These are phyloP conservation scores for Cryptosporidium meleagridis DNA, from an alignment of 169 alveolate genomes.

Conservation along the genomic window DNA sequence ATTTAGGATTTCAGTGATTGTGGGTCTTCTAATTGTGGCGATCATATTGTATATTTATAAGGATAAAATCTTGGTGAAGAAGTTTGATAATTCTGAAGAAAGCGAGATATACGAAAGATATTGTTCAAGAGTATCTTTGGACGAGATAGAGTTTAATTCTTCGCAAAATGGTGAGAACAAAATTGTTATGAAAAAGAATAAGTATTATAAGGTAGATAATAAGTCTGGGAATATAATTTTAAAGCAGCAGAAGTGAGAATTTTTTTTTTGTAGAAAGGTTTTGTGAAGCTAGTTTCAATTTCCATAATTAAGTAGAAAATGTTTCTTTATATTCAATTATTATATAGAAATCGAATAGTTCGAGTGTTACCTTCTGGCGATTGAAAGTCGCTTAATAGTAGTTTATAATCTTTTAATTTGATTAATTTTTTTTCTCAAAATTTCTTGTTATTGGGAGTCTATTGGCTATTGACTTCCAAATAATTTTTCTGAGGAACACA, in stretches of 20 bases:
- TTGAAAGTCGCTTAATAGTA: not conserved
- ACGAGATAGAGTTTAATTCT: constrained; percentile 35
- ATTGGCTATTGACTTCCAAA: not conserved
- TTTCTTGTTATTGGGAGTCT: not conserved
- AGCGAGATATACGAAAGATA: constrained; percentile 21
- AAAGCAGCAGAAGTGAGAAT: not conserved
- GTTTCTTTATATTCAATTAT: too few relatives aligned
- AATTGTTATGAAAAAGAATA: not conserved
- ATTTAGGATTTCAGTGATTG: constrained; percentile 18
- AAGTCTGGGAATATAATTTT: constrained; percentile 56
- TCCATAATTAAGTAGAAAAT: too few relatives aligned
- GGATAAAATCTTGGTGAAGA: constrained; percentile 10
- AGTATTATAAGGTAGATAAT: constrained; percentile 26
- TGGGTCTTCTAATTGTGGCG: constrained; percentile 26
- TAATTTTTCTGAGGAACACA: too few relatives aligned
- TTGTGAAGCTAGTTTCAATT: not conserved
- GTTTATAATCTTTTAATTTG: not conserved
- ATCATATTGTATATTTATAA: constrained; percentile 24
- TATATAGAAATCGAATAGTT: not conserved
- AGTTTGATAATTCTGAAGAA: not conserved
- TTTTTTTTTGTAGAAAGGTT: not conserved
- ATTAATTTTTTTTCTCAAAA: not conserved
- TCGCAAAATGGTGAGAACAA: constrained; percentile 6
- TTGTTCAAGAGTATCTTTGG: constrained; percentile 63
- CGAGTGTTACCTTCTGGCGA: not conserved